A percentile compares a stretch with the other conserved stretches of the same genome.
phyloP scores from a whole-genome alignment of 768 basidiomycete species.

The Xerocomus spinulosus region DNA sequence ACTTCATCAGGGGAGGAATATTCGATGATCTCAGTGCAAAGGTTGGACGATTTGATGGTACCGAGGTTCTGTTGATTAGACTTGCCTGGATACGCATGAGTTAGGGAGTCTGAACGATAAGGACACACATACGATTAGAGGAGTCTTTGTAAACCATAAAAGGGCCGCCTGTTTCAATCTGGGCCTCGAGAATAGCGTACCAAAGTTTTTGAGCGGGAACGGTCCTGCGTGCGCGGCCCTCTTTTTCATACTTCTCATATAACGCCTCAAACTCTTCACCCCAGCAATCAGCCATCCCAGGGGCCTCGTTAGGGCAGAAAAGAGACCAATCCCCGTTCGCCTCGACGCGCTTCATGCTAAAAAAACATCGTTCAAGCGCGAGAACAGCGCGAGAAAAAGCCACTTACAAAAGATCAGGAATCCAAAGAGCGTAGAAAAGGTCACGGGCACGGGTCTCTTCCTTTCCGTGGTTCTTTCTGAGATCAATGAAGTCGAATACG shows the following conservation, averaged over 20 bases:
- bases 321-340: conserved; percentile 86
- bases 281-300: conserved; percentile 82
- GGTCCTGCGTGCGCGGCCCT: conserved; percentile 79
- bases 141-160: conserved; percentile 99
- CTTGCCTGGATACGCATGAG: conserved; percentile 55
- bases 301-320: conserved; percentile 97
- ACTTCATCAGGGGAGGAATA: conserved; percentile 97
- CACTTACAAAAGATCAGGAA: conserved; percentile 89
- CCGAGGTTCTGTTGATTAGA: conserved; percentile 99
- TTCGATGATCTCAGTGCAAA: conserved; percentile 99
- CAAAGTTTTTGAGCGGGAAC: conserved; percentile 96
- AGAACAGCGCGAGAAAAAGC: not conserved
- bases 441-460: conserved; percentile 96
- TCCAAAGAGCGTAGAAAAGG: conserved; percentile 97
- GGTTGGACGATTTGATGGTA: conserved; percentile 97
- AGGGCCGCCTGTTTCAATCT: conserved; percentile 98
- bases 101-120: not conserved
- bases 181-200: conserved; percentile 95
- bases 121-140: conserved; percentile 65
- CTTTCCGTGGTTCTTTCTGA: conserved; percentile 98
- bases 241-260: conserved; percentile 83
- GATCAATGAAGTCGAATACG: conserved; percentile 94
- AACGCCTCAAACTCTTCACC: conserved; percentile 85
- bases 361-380: not conserved
- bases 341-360: conserved; percentile 96